A percentile compares a stretch with the other conserved stretches of the same genome.
Evolutionary conservation across 2,329 filamentous ascomycete genomes (phyloP).

Genomic region (Talaromyces funiculosus): DNA sequence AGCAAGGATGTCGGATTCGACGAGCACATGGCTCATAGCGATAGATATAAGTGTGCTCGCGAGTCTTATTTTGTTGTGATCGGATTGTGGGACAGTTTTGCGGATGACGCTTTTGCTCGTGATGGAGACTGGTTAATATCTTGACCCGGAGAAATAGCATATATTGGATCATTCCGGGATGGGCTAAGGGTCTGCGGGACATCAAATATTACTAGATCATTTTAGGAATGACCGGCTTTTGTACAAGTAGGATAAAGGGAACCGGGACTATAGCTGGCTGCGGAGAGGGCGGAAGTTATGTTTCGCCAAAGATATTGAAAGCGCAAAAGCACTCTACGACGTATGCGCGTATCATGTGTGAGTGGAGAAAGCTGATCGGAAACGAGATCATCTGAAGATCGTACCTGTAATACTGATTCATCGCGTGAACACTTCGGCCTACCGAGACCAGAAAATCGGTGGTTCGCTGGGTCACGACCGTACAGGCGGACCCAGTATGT

Average conservation of each 20-base stretch:
- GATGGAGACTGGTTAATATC: slow-evolving; percentile 46
- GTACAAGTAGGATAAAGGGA: slow-evolving; percentile 52
- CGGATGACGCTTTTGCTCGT: slow-evolving; percentile 51
- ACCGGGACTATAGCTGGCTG: slow-evolving; percentile 47
- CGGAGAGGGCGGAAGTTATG: slow-evolving; percentile 50
- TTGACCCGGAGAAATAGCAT: slow-evolving; percentile 51
- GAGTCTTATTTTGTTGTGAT: slow-evolving; percentile 52
- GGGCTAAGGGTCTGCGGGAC: slow-evolving; percentile 45
- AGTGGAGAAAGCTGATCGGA: slow-evolving; percentile 41
- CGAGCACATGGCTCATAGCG: slow-evolving; percentile 46
- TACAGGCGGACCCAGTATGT: not conserved
- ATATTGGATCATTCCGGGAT: slow-evolving; percentile 48
- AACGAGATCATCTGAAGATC: slow-evolving; percentile 46
- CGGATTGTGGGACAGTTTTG: slow-evolving; percentile 51
- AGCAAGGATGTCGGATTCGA: slow-evolving; percentile 50
- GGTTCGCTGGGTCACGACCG: slow-evolving; percentile 21
- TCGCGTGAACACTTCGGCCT: slow-evolving; percentile 52
- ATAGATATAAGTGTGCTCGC: slow-evolving; percentile 48
- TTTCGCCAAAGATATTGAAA: slow-evolving; percentile 45
- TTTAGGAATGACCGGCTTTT: slow-evolving; percentile 53
- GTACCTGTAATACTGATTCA: slow-evolving; percentile 48
- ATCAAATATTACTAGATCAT: slow-evolving; percentile 49
- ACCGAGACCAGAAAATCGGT: slow-evolving; percentile 41
- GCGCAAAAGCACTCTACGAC: slow-evolving; percentile 47
- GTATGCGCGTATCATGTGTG: slow-evolving; percentile 50